These are phyloP conservation scores for Colletotrichum camelliae DNA, from an alignment of 2,329 filamentous ascomycete genomes.

Conservation along the genomic window DNA sequence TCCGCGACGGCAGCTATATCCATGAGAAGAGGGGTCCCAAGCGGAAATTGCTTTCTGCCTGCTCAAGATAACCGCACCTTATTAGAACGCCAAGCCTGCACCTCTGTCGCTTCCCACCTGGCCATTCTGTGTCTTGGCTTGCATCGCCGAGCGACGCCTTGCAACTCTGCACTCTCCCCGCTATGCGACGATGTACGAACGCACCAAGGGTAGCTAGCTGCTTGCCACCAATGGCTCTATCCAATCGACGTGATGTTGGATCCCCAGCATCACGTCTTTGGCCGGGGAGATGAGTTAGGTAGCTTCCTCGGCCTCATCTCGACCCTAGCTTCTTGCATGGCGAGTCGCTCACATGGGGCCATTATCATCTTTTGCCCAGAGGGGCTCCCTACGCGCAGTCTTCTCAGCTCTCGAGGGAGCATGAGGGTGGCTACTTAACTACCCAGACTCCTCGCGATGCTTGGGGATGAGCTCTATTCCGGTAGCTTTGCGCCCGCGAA, in stretches of 20 bases:
- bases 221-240: neutral
- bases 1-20: neutral
- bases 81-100: neutral
- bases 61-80: neutral
- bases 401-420: neutral
- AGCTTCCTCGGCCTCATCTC: neutral
- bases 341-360: neutral
- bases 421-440: neutral
- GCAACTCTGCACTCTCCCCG: neutral
- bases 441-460: neutral
- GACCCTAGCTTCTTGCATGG: neutral
- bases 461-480: neutral
- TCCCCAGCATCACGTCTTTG: slow-evolving; percentile 5
- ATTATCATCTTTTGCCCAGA: neutral
- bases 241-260: neutral
- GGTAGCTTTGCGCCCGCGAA: slow-evolving; percentile 8
- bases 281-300: neutral
- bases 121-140: neutral
- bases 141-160: neutral
- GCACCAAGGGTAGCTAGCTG: neutral
- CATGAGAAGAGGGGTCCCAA: neutral
- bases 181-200: neutral
- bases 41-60: neutral
- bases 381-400: neutral
- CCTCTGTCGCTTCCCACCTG: neutral